phyloP scores from a whole-genome alignment of 371 early-diverging fungal genomes.

The Chytridium lagenaria region DNA sequence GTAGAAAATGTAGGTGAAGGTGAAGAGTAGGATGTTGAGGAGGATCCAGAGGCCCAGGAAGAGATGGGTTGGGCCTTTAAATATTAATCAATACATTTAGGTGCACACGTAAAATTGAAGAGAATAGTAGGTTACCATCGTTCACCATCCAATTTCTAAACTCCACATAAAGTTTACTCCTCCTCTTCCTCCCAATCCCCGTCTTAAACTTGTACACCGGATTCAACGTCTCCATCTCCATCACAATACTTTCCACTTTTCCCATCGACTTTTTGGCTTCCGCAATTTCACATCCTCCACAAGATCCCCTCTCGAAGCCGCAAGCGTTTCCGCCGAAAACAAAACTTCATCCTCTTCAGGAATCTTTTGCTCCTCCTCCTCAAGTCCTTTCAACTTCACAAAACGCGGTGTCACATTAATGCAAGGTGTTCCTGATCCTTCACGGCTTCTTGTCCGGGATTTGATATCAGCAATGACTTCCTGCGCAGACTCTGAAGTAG shows the following conservation, averaged over 20 bases:
- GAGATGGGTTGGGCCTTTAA: conserved; percentile 48
- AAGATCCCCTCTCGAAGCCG: background rate
- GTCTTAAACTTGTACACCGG: conserved; percentile 4
- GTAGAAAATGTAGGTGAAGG: conserved; percentile 39
- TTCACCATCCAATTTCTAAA: conserved; percentile 44
- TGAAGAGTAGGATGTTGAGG: conserved; percentile 53
- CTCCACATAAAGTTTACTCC: conserved; percentile 21
- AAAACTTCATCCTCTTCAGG: background rate
- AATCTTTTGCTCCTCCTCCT: background rate
- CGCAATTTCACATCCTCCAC: background rate
- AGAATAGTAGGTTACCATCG: conserved; percentile 35
- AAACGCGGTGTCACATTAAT: background rate
- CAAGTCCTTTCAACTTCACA: background rate
- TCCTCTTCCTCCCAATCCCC: conserved; percentile 13
- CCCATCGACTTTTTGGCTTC: background rate
- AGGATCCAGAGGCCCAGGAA: conserved; percentile 44
- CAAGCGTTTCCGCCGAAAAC: background rate
- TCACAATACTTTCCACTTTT: background rate
- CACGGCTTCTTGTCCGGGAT: background rate
- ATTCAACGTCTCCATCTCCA: background rate
- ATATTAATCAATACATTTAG: background rate
- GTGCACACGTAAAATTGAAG: background rate
- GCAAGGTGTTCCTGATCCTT: background rate
- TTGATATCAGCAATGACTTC: too few species aligned
- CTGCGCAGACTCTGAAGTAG: too few species aligned